Conservation (phyloP, 306 rosid species). For the Cicer chorassanicum region DNA sequence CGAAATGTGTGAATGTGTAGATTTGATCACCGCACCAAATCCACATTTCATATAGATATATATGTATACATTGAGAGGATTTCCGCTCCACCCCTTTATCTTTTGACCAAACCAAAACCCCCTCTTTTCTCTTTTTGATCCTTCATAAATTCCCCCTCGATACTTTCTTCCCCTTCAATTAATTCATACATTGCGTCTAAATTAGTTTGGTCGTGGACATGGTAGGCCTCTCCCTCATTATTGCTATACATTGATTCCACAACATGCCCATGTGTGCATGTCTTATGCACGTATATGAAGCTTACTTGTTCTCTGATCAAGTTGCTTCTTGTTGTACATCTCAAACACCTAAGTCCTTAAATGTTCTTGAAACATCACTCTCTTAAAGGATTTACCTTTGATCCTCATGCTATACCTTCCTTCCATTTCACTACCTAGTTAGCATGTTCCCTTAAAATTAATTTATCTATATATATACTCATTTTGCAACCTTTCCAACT, state of each 20-base stretch:
- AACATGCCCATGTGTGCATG: slow-evolving; percentile 52
- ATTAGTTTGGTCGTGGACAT: slow-evolving; percentile 17
- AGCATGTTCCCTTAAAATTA: slow-evolving; percentile 7
- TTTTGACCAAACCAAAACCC: slow-evolving; percentile 59
- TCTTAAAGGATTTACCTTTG: slow-evolving; percentile 36
- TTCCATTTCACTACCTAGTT: slow-evolving; percentile 30
- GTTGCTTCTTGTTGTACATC: slow-evolving; percentile 11
- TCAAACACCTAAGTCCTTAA: slow-evolving; percentile 34
- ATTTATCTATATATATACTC: slow-evolving; percentile 31
- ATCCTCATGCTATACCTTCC: slow-evolving; percentile 26
- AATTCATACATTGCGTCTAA: slow-evolving; percentile 37
- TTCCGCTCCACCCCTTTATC: slow-evolving; percentile 26
- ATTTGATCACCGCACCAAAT: no score
- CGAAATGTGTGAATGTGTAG: no score
- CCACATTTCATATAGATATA: no score
- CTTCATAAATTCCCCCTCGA: slow-evolving; percentile 28
- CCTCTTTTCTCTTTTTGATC: slow-evolving; percentile 36
- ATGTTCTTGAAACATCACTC: slow-evolving; percentile 39
- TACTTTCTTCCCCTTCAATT: slow-evolving; percentile 26
- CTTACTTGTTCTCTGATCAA: slow-evolving; percentile 28
- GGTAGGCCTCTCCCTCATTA: slow-evolving; percentile 50
- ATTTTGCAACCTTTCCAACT: slow-evolving; percentile 40
- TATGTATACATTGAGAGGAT: no score
- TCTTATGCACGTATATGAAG: slow-evolving; percentile 46
- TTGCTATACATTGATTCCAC: slow-evolving; percentile 33